Conservation (phyloP, 2,329 filamentous ascomycete genomes). For the Aureobasidium sp. region DNA sequence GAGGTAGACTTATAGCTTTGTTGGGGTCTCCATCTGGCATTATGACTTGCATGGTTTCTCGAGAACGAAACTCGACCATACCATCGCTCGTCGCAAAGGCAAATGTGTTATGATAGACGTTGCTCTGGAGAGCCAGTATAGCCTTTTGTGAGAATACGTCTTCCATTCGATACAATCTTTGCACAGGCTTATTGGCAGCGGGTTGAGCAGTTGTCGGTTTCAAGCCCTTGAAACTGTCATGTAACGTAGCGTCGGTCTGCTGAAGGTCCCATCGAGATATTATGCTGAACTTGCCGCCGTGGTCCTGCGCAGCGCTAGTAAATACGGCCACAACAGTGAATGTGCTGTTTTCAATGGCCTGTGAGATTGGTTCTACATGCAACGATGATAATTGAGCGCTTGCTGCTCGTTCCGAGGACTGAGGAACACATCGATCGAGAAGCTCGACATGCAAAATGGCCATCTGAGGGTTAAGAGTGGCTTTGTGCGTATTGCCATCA, state of each 20-base stretch:
- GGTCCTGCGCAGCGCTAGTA: conserved; percentile 49
- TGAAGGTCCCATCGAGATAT: conserved; percentile 76
- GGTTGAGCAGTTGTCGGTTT: conserved; percentile 19
- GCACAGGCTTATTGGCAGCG: conserved; percentile 18
- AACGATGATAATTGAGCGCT: conserved; percentile 63
- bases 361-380: conserved; percentile 1
- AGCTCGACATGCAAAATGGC: conserved; percentile 9
- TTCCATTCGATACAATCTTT: conserved; percentile 54
- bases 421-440: conserved; percentile 6
- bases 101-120: conserved; percentile 65
- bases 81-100: conserved; percentile 74
- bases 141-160: conserved; percentile 65
- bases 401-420: conserved; percentile 25
- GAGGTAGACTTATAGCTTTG: conserved; percentile 62
- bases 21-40: conserved; percentile 58
- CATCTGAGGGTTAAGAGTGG: conserved; percentile 4
- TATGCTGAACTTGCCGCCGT: conserved; percentile 48
- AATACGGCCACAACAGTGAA: conserved; percentile 64
- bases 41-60: conserved; percentile 60
- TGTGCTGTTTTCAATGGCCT: conserved; percentile 1
- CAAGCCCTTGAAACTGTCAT: conserved; percentile 32
- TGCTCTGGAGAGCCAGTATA: conserved; percentile 59
- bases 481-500: neutral
- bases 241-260: conserved; percentile 35
- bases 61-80: conserved; percentile 71